These are phyloP conservation scores for Carex arenaria DNA, from an alignment of 202 grass and related monocot genomes.

Conservation along the genomic window DNA sequence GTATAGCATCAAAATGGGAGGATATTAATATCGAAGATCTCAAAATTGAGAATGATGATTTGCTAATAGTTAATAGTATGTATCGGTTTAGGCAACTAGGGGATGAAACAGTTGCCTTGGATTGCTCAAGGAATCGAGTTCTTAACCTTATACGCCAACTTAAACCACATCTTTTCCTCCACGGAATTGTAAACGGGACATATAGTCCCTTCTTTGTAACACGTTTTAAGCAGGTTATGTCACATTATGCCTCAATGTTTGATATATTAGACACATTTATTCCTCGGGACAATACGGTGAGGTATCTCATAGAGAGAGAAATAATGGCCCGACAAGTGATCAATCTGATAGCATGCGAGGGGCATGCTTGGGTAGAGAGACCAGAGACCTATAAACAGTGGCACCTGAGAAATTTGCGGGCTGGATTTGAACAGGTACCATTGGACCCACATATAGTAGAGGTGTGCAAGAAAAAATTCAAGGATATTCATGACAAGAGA, in stretches of 20 bases:
- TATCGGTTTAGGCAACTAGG: slow-evolving; percentile 36
- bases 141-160: slow-evolving; percentile 37
- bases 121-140: slow-evolving; percentile 39
- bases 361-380: slow-evolving; percentile 42
- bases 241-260: slow-evolving; percentile 40
- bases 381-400: slow-evolving; percentile 58
- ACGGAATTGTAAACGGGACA: slow-evolving; percentile 35
- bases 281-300: slow-evolving; percentile 28
- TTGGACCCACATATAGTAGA: slow-evolving; percentile 21
- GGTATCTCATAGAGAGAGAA: slow-evolving; percentile 39
- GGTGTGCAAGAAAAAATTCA: slow-evolving; percentile 24
- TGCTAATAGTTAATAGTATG: slow-evolving; percentile 47
- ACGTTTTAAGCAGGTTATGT: slow-evolving; percentile 47
- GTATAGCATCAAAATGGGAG: slow-evolving; percentile 51
- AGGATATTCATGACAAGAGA: slow-evolving; percentile 35
- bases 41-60: slow-evolving; percentile 43
- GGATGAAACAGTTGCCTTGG: slow-evolving; percentile 50
- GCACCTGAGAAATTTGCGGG: slow-evolving; percentile 34
- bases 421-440: slow-evolving; percentile 42
- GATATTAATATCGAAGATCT: slow-evolving; percentile 38
- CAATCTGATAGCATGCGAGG: slow-evolving; percentile 62
- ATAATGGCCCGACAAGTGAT: slow-evolving; percentile 15
- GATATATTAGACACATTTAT: slow-evolving; percentile 43
- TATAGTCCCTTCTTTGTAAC: slow-evolving; percentile 50
- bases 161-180: slow-evolving; percentile 42